These are phyloP conservation scores for Lanmaoa rubissima DNA, from an alignment of 768 basidiomycete genomes.

Conservation along the genomic window DNA sequence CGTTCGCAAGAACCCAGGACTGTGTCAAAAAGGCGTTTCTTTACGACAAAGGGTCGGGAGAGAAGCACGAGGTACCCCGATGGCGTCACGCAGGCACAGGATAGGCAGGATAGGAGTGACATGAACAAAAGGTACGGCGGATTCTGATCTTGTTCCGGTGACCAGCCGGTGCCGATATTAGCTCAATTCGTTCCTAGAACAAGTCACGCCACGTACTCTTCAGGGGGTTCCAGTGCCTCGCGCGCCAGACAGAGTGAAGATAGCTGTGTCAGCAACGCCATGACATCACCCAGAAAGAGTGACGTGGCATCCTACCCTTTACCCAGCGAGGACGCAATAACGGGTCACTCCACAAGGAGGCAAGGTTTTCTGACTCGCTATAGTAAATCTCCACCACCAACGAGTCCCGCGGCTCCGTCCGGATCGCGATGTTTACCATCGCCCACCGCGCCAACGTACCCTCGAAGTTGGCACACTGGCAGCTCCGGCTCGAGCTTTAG, in stretches of 20 bases:
- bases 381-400: not conserved
- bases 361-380: not conserved
- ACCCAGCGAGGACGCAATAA: not conserved
- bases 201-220: constrained; percentile 13
- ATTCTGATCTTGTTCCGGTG: not conserved
- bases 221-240: constrained; percentile 4
- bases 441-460: not conserved
- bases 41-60: constrained; percentile 16
- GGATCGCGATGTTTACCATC: not conserved
- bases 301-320: constrained; percentile 1
- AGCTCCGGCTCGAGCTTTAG: not conserved
- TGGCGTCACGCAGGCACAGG: not conserved
- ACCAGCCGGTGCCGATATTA: not conserved
- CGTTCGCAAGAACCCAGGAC: constrained; percentile 2
- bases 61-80: not conserved
- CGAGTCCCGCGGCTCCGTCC: not conserved
- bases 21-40: constrained; percentile 4
- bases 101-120: not conserved
- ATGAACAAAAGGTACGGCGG: constrained; percentile 7
- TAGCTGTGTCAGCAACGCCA: not conserved
- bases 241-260: not conserved
- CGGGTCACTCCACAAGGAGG: not conserved
- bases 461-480: not conserved
- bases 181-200: constrained; percentile 2
- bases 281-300: not conserved